Base-by-base conservation (phyloP, 768 basidiomycete species). In the Fomitopsis serialis region DNA sequence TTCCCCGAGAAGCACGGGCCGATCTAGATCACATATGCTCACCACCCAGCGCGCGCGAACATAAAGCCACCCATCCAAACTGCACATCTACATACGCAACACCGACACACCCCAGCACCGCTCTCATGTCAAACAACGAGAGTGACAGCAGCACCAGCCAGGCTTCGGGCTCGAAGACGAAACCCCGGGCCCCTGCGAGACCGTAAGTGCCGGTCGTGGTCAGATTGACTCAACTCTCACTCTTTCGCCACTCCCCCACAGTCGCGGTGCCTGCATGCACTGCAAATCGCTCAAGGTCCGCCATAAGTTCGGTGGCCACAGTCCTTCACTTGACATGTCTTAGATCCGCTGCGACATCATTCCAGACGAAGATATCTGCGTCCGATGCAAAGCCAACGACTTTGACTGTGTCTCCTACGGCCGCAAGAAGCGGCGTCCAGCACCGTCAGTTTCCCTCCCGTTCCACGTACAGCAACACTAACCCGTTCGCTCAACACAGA, bases 361-460 rank as follows among this genome's bases (percentile, higher is more conserved):
- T 24, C 64, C 68, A 5, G 78, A 77, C n/a, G 71, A 78, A 60
- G 65, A 58, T 17, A 67, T 66, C 15, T 83, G 81, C 58, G 71
- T 74, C 45, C 68, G 80, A 22, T 83, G 81, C 54, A 74, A 71
- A 50, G 66, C 68, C 25, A 76, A 75, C 42, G 72, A 74, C 48
- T 70, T 78, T 49, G 64, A 71, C 50, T 83, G 81, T 55, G 63
- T 72, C 24, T 63, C 76, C 4, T 72, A 78, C 37, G 69, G 63
- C 42, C 73, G 81, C 51, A 83, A 83, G 68, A 81, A 79, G 61
- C 75, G 81, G 36, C 79, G 80, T 63, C 68, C 77, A 52, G 80
- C 80, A 43, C 78, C 78, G 80, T 80, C 66, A 51, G 79, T 64
- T 19, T 27, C 21, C 24, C 10, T 37, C 32, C 11, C 46, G 15